Conservation (phyloP, 2,329 filamentous ascomycete genomes). For the Hirsutella rhossiliensis region DNA sequence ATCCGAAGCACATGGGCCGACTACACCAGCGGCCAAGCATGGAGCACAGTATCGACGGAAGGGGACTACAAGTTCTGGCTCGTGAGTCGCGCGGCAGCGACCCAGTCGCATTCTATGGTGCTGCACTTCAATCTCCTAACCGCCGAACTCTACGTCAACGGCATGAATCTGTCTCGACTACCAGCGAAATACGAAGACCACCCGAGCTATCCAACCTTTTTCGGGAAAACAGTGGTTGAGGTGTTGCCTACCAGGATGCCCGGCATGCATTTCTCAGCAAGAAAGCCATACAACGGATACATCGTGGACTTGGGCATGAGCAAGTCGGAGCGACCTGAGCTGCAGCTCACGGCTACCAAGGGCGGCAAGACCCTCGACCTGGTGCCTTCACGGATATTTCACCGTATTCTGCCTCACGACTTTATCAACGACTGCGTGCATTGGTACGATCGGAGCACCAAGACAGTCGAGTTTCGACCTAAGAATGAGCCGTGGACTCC, state of each 20-base stretch:
- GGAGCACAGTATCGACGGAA: neutral
- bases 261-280: neutral
- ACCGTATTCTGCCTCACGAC: neutral
- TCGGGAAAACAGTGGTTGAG: neutral
- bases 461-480: neutral
- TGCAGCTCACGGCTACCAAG: neutral
- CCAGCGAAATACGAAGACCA: neutral
- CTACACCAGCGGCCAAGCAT: neutral
- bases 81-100: neutral
- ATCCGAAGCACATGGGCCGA: neutral
- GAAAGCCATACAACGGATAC: neutral
- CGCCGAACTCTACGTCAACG: neutral
- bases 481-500: neutral
- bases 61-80: neutral
- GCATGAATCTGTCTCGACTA: neutral
- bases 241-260: neutral
- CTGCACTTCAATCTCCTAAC: neutral
- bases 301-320: neutral
- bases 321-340: neutral
- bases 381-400: neutral
- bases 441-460: neutral
- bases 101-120: neutral
- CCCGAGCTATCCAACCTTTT: neutral
- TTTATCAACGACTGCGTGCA: neutral
- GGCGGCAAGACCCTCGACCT: neutral